Evolutionary conservation across 2,329 filamentous ascomycete species (phyloP).

Genomic region (Leptodontidium sp.): DNA sequence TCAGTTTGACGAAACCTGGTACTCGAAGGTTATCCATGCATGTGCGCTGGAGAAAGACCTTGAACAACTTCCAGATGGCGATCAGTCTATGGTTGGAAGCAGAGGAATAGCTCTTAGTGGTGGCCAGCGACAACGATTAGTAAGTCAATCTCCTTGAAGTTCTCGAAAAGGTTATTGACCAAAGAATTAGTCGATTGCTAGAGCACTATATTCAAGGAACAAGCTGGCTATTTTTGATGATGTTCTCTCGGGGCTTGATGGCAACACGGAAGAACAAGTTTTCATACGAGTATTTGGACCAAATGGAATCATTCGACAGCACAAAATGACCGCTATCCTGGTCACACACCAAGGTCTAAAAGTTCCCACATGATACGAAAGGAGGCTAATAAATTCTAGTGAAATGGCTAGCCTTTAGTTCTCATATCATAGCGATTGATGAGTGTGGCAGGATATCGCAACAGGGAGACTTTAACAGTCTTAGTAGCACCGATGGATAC

Average conservation of each 20-base stretch:
- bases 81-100: slow-evolving; percentile 39
- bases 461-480: slow-evolving; percentile 35
- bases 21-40: slow-evolving; percentile 68
- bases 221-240: slow-evolving; percentile 42
- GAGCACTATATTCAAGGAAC: slow-evolving; percentile 52
- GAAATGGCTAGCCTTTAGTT: slow-evolving; percentile 25
- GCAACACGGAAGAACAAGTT: slow-evolving; percentile 34
- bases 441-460: slow-evolving; percentile 44
- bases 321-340: slow-evolving; percentile 49
- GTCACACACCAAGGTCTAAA: slow-evolving; percentile 43
- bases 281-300: slow-evolving; percentile 35
- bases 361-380: background rate
- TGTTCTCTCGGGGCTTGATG: slow-evolving; percentile 44
- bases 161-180: background rate
- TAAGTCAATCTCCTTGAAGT: slow-evolving; percentile 15
- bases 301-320: slow-evolving; percentile 34
- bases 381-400: background rate
- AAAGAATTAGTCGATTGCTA: slow-evolving; percentile 59
- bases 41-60: slow-evolving; percentile 69
- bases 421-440: slow-evolving; percentile 46
- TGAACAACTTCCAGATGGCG: slow-evolving; percentile 39
- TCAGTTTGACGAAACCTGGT: slow-evolving; percentile 56
- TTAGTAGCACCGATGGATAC: slow-evolving; percentile 23
- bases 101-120: slow-evolving; percentile 45
- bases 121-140: slow-evolving; percentile 35